Evolutionary conservation across 108 stramenopile species (phyloP), one percentile per base, ranked within the genome.

Genomic region (Mediolabrus comicus): DNA sequence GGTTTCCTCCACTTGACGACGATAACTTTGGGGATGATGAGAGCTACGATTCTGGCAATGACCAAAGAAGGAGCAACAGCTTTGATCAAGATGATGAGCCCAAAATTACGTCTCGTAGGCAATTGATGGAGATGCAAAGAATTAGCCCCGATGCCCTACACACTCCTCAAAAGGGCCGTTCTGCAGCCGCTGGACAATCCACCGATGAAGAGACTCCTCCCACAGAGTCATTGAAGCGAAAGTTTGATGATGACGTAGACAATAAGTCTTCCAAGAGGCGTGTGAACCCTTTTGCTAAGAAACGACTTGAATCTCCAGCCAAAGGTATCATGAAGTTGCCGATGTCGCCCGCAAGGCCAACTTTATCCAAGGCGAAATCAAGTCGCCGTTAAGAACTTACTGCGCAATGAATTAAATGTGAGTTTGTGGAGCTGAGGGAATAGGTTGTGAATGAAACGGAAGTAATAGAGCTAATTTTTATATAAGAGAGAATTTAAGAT

Each of bases 261-360:
- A 31, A 30, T 1, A 31, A 27, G 16, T 36, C 35, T 16, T 35
- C 22, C 19, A 70, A 53, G 7, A 62, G 68, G 31, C 49, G 64
- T 36, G 30, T 51, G 10, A 83, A 83, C 59, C 82, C 82, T 16
- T 83, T 83, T 63, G 74, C 82, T 10, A 83, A 80, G 74, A 83
- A 83, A 55, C 29, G 34, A 17, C 46, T 76, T 59, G 72, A 72
- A 63, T 60, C 57, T 67, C 80, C 80, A 2, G 69, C 76, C 14
- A 81, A 77, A 25, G 71, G 55, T n/a, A 62, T 81, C 7, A 63
- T 77, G 58, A 62, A 77, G 35, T 17, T 60, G 13, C 65, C 62
- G 27, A 31, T 74, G 53, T 32, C 75, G 9, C 71, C 77, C 4
- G 60, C 75, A 19, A 58, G 80, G 27, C 41, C 69, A 43, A 64